Evolutionary conservation across 2,329 filamentous ascomycete genomes (phyloP), one percentile per base, ranked within the genome.

Genomic region (Beauveria australis): DNA sequence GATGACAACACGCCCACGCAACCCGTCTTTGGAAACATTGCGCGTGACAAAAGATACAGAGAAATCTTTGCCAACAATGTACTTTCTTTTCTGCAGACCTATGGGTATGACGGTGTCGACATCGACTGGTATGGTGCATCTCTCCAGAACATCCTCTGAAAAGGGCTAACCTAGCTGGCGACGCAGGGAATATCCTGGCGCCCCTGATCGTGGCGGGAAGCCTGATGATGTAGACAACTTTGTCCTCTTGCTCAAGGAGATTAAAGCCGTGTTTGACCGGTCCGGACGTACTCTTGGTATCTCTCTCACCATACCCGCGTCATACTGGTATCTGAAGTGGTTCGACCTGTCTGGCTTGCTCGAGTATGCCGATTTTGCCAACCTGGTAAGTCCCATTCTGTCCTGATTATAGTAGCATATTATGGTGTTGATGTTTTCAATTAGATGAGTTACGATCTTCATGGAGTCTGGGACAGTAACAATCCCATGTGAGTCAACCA

Each of bases 401-500:
- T 10, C 9, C 9, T 30, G 9, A 30, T 30, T 9, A 30, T 8
- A 30, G 26, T 28, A 28, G 26, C 28, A 30, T 30, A 30, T 30
- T 30, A 10, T 30, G 28, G 28, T 10, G 9, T 30, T 30, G 28
- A 30, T 9, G 8, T 30, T 30, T 2, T 30, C 3, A 10, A 30
- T 30, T 30, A 30, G 28, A 75, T 79, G 70, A 67, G 69, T 0
- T 79, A 79, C 43, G 76, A 79, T 60, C 63, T 73, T 1, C 70
- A 80, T 61, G 78, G 78, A 0, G 60, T 68, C 0, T 79, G 74
- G 75, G 76, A 79, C 61, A 14, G 53, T 0, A 24, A 64, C 0
- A 70, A 72, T 63, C 73, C 59, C 0, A 72, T 71, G 28, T 30
- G 28, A 30, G 28, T 30, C 28, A 30, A 30, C 28, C 28, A 30